Conservation (phyloP, 176 grass and related monocot genomes). For the Melocanna baccifera region DNA sequence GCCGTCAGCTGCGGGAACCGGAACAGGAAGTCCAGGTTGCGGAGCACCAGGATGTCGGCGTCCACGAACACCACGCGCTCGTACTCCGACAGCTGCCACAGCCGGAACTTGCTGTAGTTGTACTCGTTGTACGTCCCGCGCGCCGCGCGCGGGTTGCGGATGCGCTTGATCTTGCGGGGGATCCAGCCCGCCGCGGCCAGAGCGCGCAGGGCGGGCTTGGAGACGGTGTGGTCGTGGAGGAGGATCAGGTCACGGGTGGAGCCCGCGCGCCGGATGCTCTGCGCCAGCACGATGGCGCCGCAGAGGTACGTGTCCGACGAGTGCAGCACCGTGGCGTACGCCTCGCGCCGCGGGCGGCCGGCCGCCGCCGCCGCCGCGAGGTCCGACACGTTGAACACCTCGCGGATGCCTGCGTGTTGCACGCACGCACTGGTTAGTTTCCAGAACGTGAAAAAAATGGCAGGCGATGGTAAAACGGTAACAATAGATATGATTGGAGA, state of each 20-base stretch:
- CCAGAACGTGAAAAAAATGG: neutral
- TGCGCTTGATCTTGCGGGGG: slow-evolving; percentile 58
- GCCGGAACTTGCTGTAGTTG: slow-evolving; percentile 99
- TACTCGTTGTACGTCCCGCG: slow-evolving; percentile 84
- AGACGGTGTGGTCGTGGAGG: slow-evolving; percentile 79
- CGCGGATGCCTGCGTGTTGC: slow-evolving; percentile 38
- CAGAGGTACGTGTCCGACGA: slow-evolving; percentile 87
- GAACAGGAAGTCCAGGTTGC: slow-evolving; percentile 75
- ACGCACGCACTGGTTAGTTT: neutral
- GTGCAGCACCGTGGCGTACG: slow-evolving; percentile 95
- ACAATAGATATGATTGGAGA: too few relatives aligned
- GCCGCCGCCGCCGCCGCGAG: neutral
- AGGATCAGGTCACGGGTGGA: slow-evolving; percentile 75
- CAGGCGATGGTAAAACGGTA: neutral
- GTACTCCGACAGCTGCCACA: slow-evolving; percentile 89
- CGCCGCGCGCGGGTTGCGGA: slow-evolving; percentile 79
- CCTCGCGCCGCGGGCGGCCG: slow-evolving; percentile 46
- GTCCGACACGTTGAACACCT: slow-evolving; percentile 32
- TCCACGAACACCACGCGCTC: slow-evolving; percentile 83
- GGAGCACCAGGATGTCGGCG: slow-evolving; percentile 87
- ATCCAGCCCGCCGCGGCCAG: slow-evolving; percentile 68
- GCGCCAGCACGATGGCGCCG: slow-evolving; percentile 84
- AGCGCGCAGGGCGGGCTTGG: slow-evolving; percentile 43
- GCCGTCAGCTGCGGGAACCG: slow-evolving; percentile 84
- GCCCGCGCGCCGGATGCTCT: slow-evolving; percentile 68